A percentile compares a stretch with the other conserved stretches of the same genome.
Evolutionary conservation across 2,329 filamentous ascomycete genomes (phyloP).

Genomic region (Stachybotrys chlorohalonatus): DNA sequence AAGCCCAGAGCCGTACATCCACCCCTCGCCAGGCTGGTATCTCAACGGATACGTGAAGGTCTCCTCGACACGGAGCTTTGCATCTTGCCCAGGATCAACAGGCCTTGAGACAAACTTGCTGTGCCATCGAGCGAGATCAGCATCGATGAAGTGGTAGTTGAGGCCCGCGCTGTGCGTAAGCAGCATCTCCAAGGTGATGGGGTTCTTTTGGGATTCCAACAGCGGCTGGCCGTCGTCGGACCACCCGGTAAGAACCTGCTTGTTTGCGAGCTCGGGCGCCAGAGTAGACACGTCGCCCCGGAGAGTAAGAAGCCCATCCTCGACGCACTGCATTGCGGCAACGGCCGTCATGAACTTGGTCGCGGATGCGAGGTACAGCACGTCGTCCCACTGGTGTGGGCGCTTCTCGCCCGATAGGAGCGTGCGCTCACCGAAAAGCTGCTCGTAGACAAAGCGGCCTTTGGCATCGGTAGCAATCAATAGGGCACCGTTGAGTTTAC

Average conservation of each 20-base stretch:
- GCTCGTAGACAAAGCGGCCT: constrained; percentile 29
- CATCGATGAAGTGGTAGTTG: constrained; percentile 32
- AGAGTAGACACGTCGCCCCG: constrained; percentile 33
- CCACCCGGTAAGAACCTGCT: constrained; percentile 39
- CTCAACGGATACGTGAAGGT: constrained; percentile 32
- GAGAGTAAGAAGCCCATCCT: constrained; percentile 37
- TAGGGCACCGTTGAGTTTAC: constrained; percentile 33
- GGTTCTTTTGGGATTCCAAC: constrained; percentile 18
- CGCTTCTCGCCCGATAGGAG: constrained; percentile 28
- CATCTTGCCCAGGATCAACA: constrained; percentile 5
- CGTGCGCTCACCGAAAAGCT: constrained; percentile 27
- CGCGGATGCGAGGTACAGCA: constrained; percentile 26
- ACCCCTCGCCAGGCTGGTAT: constrained; percentile 41
- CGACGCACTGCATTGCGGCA: constrained; percentile 44
- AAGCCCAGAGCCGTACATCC: constrained; percentile 38
- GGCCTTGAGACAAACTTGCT: constrained; percentile 12
- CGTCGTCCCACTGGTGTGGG: constrained; percentile 25
- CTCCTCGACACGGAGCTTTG: constrained; percentile 27
- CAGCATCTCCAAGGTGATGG: constrained; percentile 41
- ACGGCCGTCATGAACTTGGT: constrained; percentile 41
- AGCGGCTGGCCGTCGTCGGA: constrained; percentile 28
- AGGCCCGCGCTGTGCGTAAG: constrained; percentile 42
- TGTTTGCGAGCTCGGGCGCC: constrained; percentile 36
- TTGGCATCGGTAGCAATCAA: constrained; percentile 28
- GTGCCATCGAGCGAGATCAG: constrained; percentile 24